Conservation (phyloP, 2,329 filamentous ascomycete genomes). For the Mycosphaerella arachidis region DNA sequence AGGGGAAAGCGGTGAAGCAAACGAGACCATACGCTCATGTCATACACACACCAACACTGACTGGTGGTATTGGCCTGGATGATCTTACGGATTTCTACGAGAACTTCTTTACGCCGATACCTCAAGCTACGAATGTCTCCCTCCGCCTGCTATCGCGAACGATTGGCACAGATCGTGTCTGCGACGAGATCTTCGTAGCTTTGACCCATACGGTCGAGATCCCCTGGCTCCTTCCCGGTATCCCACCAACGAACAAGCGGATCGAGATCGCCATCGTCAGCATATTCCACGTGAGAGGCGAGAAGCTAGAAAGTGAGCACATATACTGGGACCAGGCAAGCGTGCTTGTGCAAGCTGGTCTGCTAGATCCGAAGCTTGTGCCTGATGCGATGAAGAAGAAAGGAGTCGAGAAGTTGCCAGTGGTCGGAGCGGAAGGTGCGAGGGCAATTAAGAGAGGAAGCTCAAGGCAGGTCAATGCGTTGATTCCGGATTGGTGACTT, state of each 20-base stretch:
- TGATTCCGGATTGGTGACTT: slow-evolving; percentile 46
- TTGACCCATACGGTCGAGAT: slow-evolving; percentile 55
- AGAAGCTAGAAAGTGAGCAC: slow-evolving; percentile 53
- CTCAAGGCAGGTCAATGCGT: slow-evolving; percentile 41
- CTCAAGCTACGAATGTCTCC: slow-evolving; percentile 42
- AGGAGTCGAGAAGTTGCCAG: slow-evolving; percentile 45
- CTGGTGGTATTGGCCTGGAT: slow-evolving; percentile 41
- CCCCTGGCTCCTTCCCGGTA: slow-evolving; percentile 56
- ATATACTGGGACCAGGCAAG: slow-evolving; percentile 61
- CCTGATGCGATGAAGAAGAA: slow-evolving; percentile 43
- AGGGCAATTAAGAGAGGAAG: slow-evolving; percentile 45
- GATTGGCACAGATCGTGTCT: slow-evolving; percentile 54
- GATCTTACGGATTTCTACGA: slow-evolving; percentile 51
- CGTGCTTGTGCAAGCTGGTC: slow-evolving; percentile 55
- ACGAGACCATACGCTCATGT: slow-evolving; percentile 38
- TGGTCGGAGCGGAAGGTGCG: slow-evolving; percentile 44
- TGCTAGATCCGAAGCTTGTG: slow-evolving; percentile 54
- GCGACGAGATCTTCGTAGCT: slow-evolving; percentile 55
- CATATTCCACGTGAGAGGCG: slow-evolving; percentile 52
- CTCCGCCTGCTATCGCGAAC: slow-evolving; percentile 56
- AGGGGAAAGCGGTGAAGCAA: slow-evolving; percentile 37
- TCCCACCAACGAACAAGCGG: slow-evolving; percentile 52
- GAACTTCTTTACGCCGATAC: slow-evolving; percentile 51
- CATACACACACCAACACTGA: slow-evolving; percentile 44
- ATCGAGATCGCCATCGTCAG: slow-evolving; percentile 54